Evolutionary conservation across 306 rosid genomes (phyloP), one percentile per base, ranked within the genome.

Genomic region (Quercus glauca): DNA sequence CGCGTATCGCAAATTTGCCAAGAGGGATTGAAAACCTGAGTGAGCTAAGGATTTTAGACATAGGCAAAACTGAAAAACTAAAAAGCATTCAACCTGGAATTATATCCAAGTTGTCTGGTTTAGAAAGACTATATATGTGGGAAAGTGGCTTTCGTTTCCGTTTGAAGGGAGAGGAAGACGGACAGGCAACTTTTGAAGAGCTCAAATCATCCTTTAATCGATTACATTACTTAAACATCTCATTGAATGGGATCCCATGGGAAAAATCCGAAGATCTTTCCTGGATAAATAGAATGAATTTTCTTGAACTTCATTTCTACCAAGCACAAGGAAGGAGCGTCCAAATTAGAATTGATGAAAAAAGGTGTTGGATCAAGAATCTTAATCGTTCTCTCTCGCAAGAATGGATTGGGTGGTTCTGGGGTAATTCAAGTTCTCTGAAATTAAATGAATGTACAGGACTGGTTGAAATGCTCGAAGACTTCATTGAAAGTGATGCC

Each of bases 1-100:
- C 74, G 53, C 19, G 58, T 18, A 63, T 79, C 55, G 53, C 25
- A 73, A 57, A 73, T 7, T 64, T 79, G 55, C 83, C 83, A 18
- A 64, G n/a, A 53, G 78, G 45, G 25, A 51, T 64, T 20, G 74
- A 77, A 64, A 53, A 26, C 11, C 45, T 79, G 4, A 79, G 33
- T 31, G 71, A 31, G 10, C 37, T 79, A 33, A 79, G 73, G 55
- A 49, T 63, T 14, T 52, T 73, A 11, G 53, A 79, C 67, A 25
- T 79, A 73, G 33, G 21, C 2, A 4, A 0, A 18, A 63, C 78
- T 20, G 3, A 18, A 6, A 53, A 20, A 23, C 56, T 79, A 25
- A 3, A 63, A 63, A 17, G 10, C 26, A 60, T 73, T 11, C 31
- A 49, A 64, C 68, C 37, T 20, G 83, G 74, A 73, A 64, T 72